Percentiles rank a stretch among this genome's conserved stretches.
These are phyloP conservation scores for Porogramme epimiltina DNA, from an alignment of 1,284 basidiomycete species.

Conservation along the genomic window DNA sequence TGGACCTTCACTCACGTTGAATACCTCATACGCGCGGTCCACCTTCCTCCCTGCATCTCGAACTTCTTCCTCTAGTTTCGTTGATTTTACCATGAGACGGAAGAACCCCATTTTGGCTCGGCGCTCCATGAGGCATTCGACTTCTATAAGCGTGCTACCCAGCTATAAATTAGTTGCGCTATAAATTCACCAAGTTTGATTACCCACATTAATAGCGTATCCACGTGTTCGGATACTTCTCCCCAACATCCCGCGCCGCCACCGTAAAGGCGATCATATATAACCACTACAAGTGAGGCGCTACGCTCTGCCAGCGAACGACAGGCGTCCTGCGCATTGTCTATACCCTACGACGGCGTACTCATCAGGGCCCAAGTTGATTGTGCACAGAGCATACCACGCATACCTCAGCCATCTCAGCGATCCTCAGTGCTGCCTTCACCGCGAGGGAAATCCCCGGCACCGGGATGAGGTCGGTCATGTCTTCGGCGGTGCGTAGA, in stretches of 20 bases:
- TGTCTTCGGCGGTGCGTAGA: background rate
- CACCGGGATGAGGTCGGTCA: background rate
- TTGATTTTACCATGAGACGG: background rate
- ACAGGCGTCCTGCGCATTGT: background rate
- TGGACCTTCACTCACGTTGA: background rate
- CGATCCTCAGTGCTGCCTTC: background rate
- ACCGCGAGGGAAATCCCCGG: background rate
- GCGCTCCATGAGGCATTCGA: background rate
- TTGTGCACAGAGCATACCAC: background rate
- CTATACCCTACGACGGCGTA: background rate
- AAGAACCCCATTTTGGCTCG: background rate
- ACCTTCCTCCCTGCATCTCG: background rate
- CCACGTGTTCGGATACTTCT: background rate
- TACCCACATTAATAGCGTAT: background rate
- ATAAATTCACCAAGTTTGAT: background rate
- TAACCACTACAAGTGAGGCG: background rate
- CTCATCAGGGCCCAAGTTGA: background rate
- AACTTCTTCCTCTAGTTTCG: background rate
- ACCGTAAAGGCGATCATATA: background rate
- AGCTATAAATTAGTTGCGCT: background rate
- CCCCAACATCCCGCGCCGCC: background rate
- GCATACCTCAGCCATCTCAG: background rate
- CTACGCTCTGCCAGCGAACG: background rate
- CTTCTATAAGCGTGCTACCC: background rate
- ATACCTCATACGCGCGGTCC: background rate